Percentiles rank a stretch among this genome's conserved stretches.
Evolutionary conservation across 2,329 filamentous ascomycete species (phyloP).

Genomic region (Colletotrichum australisinense): DNA sequence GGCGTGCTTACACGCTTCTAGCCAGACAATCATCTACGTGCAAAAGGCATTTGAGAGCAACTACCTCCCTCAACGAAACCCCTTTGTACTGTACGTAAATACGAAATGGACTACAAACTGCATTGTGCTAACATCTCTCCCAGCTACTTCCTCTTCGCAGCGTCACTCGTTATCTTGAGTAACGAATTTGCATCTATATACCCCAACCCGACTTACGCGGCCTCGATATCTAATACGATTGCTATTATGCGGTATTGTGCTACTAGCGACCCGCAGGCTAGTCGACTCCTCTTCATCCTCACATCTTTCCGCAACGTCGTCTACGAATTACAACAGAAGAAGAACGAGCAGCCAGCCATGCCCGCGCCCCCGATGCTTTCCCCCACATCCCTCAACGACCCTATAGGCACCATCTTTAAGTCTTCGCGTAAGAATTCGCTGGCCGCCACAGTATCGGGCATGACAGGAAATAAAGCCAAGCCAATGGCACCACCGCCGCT

Average conservation of each 20-base stretch:
- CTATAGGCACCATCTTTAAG: slow-evolving; percentile 44
- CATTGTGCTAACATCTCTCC: slow-evolving; percentile 20
- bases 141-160: slow-evolving; percentile 68
- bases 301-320: slow-evolving; percentile 59
- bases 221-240: slow-evolving; percentile 56
- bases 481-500: slow-evolving; percentile 29
- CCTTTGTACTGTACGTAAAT: slow-evolving; percentile 64
- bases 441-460: neutral
- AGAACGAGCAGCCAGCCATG: slow-evolving; percentile 37
- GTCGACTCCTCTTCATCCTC: slow-evolving; percentile 61
- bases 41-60: slow-evolving; percentile 55
- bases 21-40: slow-evolving; percentile 60
- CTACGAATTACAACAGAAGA: slow-evolving; percentile 30
- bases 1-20: slow-evolving; percentile 62
- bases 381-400: slow-evolving; percentile 38
- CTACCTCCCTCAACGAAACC: slow-evolving; percentile 63
- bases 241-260: slow-evolving; percentile 61
- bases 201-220: slow-evolving; percentile 52
- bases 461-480: neutral
- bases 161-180: slow-evolving; percentile 64
- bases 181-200: slow-evolving; percentile 67
- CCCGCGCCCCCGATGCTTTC: slow-evolving; percentile 36
- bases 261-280: slow-evolving; percentile 59
- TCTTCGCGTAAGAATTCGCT: slow-evolving; percentile 34
- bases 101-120: neutral